Evolutionary conservation across 306 rosid species (phyloP).

Genomic region (Gastrolobium bilobum): DNA sequence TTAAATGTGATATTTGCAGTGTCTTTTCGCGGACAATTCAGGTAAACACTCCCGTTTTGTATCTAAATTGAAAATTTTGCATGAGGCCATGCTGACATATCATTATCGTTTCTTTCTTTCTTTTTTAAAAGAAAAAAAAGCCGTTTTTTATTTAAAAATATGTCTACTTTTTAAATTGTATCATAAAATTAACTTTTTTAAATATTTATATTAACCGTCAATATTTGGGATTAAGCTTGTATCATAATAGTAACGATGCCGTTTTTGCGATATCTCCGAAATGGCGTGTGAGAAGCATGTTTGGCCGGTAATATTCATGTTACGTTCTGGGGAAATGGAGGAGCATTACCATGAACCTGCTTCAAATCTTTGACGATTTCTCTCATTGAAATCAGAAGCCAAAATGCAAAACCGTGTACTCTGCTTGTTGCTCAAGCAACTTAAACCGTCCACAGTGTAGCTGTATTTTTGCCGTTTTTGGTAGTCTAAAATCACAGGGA

Average conservation of each 20-base stretch:
- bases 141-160: too few species aligned
- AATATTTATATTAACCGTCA: too few species aligned
- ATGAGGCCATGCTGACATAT: too few species aligned
- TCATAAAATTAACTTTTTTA: too few species aligned
- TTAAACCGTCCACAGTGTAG: neutral
- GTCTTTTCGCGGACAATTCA: neutral
- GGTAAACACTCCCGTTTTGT: neutral
- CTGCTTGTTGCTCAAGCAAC: neutral
- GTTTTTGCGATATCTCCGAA: neutral
- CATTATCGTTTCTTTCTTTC: too few species aligned
- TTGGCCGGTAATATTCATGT: neutral
- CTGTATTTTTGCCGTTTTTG: neutral
- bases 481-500: neutral
- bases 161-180: too few species aligned
- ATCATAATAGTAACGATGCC: neutral
- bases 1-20: neutral
- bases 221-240: too few species aligned
- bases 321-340: neutral
- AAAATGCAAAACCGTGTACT: neutral
- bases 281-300: neutral
- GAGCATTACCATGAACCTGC: neutral
- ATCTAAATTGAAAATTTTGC: too few species aligned
- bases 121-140: too few species aligned
- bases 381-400: neutral
- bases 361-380: neutral